phyloP scores from a whole-genome alignment of 306 rosid genomes.

The Notholithocarpus densiflorus region DNA sequence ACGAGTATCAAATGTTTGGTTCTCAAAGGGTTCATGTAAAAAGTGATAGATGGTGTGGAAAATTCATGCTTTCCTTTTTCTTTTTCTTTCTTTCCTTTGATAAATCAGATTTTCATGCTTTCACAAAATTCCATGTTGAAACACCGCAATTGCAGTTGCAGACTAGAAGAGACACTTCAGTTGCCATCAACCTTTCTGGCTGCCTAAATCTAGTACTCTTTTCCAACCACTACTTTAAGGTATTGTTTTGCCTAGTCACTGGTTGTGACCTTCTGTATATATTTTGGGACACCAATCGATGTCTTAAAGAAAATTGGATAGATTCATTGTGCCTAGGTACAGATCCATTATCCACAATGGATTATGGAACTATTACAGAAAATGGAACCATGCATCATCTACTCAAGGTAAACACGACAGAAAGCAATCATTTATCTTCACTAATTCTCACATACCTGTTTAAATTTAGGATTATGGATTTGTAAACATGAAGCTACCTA shows the following conservation, averaged over 20 bases:
- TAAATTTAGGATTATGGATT: neutral
- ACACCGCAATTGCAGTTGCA: neutral
- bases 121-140: neutral
- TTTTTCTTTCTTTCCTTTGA: too few relatives aligned
- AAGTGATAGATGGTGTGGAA: neutral
- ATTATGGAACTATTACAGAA: neutral
- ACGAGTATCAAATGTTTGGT: neutral
- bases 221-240: neutral
- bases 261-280: neutral
- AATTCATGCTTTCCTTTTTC: too few relatives aligned
- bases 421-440: too few relatives aligned
- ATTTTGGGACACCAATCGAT: neutral
- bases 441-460: neutral
- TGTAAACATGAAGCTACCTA: neutral
- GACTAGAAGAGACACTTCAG: neutral
- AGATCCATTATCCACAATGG: too few relatives aligned
- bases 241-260: conserved; percentile 2
- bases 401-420: too few relatives aligned
- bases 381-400: neutral
- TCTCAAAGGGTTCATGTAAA: neutral
- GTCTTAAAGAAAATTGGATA: neutral
- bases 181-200: neutral
- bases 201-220: neutral
- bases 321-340: neutral
- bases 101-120: neutral